Evolutionary conservation across 768 basidiomycete species (phyloP), one percentile per base, ranked within the genome.

Genomic region (Mycena rosella): DNA sequence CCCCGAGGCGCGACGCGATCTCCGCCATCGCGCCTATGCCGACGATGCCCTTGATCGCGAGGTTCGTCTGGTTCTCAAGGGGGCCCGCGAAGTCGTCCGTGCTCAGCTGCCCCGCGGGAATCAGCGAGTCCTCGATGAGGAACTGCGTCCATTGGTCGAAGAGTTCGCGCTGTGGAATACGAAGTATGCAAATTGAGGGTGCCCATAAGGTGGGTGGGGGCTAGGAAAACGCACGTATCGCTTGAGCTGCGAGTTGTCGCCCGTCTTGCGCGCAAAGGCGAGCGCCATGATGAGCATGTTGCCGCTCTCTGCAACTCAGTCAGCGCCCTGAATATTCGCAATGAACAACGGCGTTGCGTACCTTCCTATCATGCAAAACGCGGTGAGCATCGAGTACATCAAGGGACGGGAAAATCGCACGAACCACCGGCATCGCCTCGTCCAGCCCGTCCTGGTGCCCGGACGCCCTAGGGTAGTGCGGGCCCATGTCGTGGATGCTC

Each of bases 201-300:
- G n/a, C n/a, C n/a, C n/a, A n/a, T n/a, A n/a, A n/a, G n/a, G n/a
- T n/a, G n/a, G n/a, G n/a, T n/a, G n/a, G n/a, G n/a, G n/a, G n/a
- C n/a, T n/a, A 26, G 47, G 53, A 57, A 78, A 74, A 81, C 71
- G 58, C 75, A 80, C 88, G 78, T 86, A 88, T 71, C 76, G 74
- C 20, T 58, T 72, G 54, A 91, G 73, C 53, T 88, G 84, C 1
- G 87, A 85, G n/a, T 60, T 75, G 70, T 90, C 88, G 17, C 80
- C 79, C 0, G 87, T 82, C 69, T 80, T 83, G 65, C 87, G 88
- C 2, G 85, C 85, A 70, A 91, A 88, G 68, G 86, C 86, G 58
- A 90, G 79, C 1, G 88, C 82, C 90, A 91, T 90, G 75, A 91
- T 90, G 8, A 92, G 79, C 88, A 91, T 91, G 73, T 92, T 91